Evolutionary conservation across 2,329 filamentous ascomycete species (phyloP).

Genomic region (Penicillium nordicum): DNA sequence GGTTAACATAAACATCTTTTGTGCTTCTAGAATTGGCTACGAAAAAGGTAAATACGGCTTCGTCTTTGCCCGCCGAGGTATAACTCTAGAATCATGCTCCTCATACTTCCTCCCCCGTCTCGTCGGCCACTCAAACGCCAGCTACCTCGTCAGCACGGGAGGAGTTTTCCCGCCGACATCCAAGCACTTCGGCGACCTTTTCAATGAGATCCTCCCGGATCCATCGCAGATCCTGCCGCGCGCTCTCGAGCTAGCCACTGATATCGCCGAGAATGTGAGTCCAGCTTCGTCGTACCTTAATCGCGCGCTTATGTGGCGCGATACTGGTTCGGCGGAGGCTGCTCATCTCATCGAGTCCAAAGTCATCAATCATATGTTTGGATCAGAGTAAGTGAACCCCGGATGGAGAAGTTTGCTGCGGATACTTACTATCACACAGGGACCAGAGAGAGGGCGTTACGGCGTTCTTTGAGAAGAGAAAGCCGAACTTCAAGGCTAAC

Average conservation of each 20-base stretch:
- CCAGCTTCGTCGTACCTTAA: slow-evolving; percentile 63
- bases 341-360: slow-evolving; percentile 64
- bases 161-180: slow-evolving; percentile 52
- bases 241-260: slow-evolving; percentile 63
- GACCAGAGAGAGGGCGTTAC: slow-evolving; percentile 66
- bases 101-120: slow-evolving; percentile 70
- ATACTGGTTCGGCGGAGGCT: slow-evolving; percentile 58
- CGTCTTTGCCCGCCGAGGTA: slow-evolving; percentile 67
- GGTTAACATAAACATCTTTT: background rate
- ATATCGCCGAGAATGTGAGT: slow-evolving; percentile 65
- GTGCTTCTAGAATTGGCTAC: slow-evolving; percentile 48
- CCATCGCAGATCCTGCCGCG: slow-evolving; percentile 60
- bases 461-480: slow-evolving; percentile 68
- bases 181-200: slow-evolving; percentile 54
- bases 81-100: slow-evolving; percentile 69
- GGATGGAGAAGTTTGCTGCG: background rate
- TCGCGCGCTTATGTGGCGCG: slow-evolving; percentile 65
- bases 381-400: slow-evolving; percentile 22
- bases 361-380: slow-evolving; percentile 42
- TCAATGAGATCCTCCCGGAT: slow-evolving; percentile 60
- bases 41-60: slow-evolving; percentile 66
- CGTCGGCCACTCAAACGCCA: slow-evolving; percentile 50
- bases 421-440: slow-evolving; percentile 32
- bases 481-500: slow-evolving; percentile 58
- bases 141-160: slow-evolving; percentile 58